Evolutionary conservation across 2,329 filamentous ascomycete genomes (phyloP), one percentile per base, ranked within the genome.

Genomic region (Orbilia blumenaviensis): DNA sequence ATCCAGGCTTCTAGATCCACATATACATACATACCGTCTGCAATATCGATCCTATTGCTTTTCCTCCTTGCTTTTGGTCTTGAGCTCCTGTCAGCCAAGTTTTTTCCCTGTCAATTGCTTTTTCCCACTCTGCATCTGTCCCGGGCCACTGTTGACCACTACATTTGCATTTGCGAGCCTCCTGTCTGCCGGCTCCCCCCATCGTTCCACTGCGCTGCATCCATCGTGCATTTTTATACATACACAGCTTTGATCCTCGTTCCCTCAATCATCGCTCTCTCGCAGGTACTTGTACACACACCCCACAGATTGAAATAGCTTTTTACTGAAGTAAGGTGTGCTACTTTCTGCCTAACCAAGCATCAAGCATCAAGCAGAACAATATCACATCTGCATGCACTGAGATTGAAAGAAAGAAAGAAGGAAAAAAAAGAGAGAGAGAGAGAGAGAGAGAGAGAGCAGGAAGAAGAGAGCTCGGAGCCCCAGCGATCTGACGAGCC

Each of bases 391-490:
- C 61, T 73, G 68, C 68, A 74, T 74, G 62, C 69, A 75, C 46
- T 32, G 36, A 23, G n/a, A n/a, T n/a, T n/a, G n/a, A n/a, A n/a
- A n/a, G n/a, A n/a, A n/a, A n/a, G n/a, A n/a, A n/a, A n/a, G n/a
- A n/a, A n/a, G n/a, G n/a, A n/a, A n/a, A n/a, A n/a, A n/a, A n/a
- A n/a, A n/a, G n/a, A n/a, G n/a, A n/a, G n/a, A n/a, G n/a, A n/a
- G n/a, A n/a, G n/a, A n/a, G n/a, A n/a, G n/a, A n/a, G n/a, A n/a
- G n/a, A n/a, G n/a, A n/a, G n/a, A n/a, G n/a, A n/a, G n/a, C n/a
- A n/a, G 42, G 61, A 48, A 75, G 4, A 21, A 56, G 50, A 75
- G 69, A 75, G 69, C 69, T 75, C 69, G 69, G 69, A 75, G 69
- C 69, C 66, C n/a, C 69, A 62, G 63, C 69, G 54, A 75, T 67